Conservation (phyloP, 306 rosid species). For the Spatholobus suberectus region DNA sequence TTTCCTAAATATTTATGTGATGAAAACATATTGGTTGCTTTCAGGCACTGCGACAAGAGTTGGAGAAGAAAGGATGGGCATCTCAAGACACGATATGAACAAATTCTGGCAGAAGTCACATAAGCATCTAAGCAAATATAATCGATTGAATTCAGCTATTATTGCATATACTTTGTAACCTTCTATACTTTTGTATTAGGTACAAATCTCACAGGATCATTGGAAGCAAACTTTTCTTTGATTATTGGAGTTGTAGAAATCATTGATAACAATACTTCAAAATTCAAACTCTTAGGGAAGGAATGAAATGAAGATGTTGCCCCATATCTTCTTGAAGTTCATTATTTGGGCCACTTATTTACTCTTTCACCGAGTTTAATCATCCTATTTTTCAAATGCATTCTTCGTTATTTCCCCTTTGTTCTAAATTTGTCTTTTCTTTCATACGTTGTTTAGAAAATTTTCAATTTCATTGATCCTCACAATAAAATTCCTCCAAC, state of each 20-base stretch:
- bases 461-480: background rate
- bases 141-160: background rate
- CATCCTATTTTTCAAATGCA: background rate
- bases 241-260: background rate
- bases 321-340: background rate
- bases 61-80: constrained; percentile 91
- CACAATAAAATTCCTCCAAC: background rate
- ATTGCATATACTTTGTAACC: constrained; percentile 9
- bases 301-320: background rate
- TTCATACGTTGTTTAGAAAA: background rate
- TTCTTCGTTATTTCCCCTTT: background rate
- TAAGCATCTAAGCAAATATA: background rate
- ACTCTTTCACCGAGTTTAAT: background rate
- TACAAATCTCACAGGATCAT: background rate
- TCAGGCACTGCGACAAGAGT: constrained; percentile 73
- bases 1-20: background rate
- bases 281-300: background rate
- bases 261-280: background rate
- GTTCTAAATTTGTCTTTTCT: background rate
- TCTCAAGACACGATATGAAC: constrained; percentile 56
- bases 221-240: background rate
- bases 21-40: constrained; percentile 3
- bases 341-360: background rate
- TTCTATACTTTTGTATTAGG: background rate
- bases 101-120: background rate